phyloP scores from a whole-genome alignment of 1,284 basidiomycete genomes.

The Amylostereum chailletii region DNA sequence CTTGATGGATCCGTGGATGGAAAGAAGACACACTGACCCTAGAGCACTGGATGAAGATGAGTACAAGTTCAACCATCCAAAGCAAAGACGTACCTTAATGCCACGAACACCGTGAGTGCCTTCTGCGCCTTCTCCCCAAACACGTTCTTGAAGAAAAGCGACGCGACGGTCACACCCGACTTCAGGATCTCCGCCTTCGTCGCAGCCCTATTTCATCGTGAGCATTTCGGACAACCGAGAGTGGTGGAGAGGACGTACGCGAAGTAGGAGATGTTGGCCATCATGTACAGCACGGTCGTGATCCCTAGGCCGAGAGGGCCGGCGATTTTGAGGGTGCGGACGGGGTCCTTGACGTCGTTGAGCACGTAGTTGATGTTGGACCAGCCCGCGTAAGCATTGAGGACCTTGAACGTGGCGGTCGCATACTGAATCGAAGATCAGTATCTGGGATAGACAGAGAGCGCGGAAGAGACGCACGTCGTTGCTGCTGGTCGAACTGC shows the following conservation, averaged over 20 bases:
- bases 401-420: slow-evolving; percentile 50
- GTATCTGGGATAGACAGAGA: not conserved
- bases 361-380: slow-evolving; percentile 43
- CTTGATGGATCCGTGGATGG: slow-evolving; percentile 1
- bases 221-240: not conserved
- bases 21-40: not conserved
- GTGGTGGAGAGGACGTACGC: slow-evolving; percentile 18
- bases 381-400: slow-evolving; percentile 49
- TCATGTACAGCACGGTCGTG: slow-evolving; percentile 37
- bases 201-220: slow-evolving; percentile 20
- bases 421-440: slow-evolving; percentile 30
- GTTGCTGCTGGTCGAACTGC: slow-evolving; percentile 35
- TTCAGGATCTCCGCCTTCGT: slow-evolving; percentile 35
- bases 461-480: slow-evolving; percentile 21
- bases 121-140: slow-evolving; percentile 38
- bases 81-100: slow-evolving; percentile 29
- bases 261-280: slow-evolving; percentile 49
- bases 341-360: slow-evolving; percentile 43
- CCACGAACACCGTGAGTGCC: slow-evolving; percentile 43
- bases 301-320: slow-evolving; percentile 42
- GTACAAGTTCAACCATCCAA: not conserved
- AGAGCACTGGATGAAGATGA: not conserved
- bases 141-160: slow-evolving; percentile 45
- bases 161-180: slow-evolving; percentile 40
- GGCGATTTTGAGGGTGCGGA: slow-evolving; percentile 44